These are phyloP conservation scores for Sclerotinia sclerotiorum DNA, from an alignment of 2,329 filamentous ascomycete genomes.

Conservation along the genomic window DNA sequence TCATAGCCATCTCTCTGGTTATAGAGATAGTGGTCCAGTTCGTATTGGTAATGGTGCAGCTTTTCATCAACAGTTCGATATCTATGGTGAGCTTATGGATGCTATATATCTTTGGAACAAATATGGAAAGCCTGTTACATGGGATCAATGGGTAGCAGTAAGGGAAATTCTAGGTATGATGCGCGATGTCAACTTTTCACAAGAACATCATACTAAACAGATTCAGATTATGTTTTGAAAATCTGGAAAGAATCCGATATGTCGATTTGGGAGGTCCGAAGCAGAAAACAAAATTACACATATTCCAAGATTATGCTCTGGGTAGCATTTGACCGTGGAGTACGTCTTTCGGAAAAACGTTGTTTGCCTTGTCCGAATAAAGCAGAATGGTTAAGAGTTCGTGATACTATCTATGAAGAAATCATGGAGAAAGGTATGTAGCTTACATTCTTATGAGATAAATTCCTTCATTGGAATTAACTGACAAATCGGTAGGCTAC, in stretches of 20 bases:
- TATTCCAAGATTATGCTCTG: constrained; percentile 84
- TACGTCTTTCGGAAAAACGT: constrained; percentile 72
- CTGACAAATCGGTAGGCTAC: constrained; percentile 52
- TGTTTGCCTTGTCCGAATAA: constrained; percentile 73
- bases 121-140: constrained; percentile 72
- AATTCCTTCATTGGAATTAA: background rate
- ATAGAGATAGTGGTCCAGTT: constrained; percentile 68
- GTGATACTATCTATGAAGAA: constrained; percentile 70
- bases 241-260: constrained; percentile 70
- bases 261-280: constrained; percentile 82
- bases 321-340: constrained; percentile 75
- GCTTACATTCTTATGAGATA: background rate
- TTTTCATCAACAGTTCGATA: constrained; percentile 75
- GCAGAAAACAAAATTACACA: constrained; percentile 72
- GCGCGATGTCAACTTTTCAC: background rate
- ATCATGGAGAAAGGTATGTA: constrained; percentile 66
- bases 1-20: constrained; percentile 64
- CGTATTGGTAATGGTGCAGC: constrained; percentile 76
- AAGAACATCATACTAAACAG: constrained; percentile 26
- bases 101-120: constrained; percentile 78
- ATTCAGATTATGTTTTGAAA: constrained; percentile 64
- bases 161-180: constrained; percentile 60
- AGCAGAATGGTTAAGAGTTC: constrained; percentile 61
- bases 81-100: constrained; percentile 78
- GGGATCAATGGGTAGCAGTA: constrained; percentile 73